These are phyloP conservation scores for Pestalotiopsis sp. DNA, from an alignment of 2,329 filamentous ascomycete species.

Conservation along the genomic window DNA sequence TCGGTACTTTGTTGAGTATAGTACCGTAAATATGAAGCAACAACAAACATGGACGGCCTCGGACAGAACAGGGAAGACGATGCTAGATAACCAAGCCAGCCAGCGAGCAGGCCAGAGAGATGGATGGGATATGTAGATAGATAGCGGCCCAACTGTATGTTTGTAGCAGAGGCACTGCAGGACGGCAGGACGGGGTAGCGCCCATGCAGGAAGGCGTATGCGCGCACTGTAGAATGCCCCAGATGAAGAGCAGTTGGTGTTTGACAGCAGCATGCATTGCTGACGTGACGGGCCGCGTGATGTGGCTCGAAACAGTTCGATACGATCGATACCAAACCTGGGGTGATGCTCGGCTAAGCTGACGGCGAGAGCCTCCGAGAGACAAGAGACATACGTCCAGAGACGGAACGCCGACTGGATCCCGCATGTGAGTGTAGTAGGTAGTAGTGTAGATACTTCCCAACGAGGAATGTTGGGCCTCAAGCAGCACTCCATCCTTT, in stretches of 20 bases:
- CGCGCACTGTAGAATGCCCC: constrained; percentile 19
- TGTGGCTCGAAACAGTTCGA: constrained; percentile 14
- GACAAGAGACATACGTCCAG: constrained; percentile 3
- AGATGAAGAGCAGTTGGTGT: constrained; percentile 19
- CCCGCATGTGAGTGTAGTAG: not conserved
- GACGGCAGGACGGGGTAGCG: constrained; percentile 20
- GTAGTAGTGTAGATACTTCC: not conserved
- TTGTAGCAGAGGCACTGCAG: constrained; percentile 17
- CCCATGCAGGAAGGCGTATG: constrained; percentile 6
- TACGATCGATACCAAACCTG: not conserved
- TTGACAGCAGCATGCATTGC: constrained; percentile 26
- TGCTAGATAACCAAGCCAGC: constrained; percentile 11
- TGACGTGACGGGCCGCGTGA: constrained; percentile 21
- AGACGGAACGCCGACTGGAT: not conserved
- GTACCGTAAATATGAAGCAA: constrained; percentile 4
- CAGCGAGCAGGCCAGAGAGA: too few species aligned
- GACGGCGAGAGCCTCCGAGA: not conserved
- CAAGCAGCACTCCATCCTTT: constrained; percentile 12
- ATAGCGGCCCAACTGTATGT: constrained; percentile 25
- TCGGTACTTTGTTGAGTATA: not conserved
- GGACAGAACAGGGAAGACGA: constrained; percentile 19
- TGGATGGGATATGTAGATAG: not conserved
- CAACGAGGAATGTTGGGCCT: constrained; percentile 12
- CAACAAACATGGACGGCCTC: constrained; percentile 2
- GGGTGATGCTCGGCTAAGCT: not conserved